Base-by-base conservation (phyloP, 2,329 filamentous ascomycete species). In the Nigrograna mackinnonii region DNA sequence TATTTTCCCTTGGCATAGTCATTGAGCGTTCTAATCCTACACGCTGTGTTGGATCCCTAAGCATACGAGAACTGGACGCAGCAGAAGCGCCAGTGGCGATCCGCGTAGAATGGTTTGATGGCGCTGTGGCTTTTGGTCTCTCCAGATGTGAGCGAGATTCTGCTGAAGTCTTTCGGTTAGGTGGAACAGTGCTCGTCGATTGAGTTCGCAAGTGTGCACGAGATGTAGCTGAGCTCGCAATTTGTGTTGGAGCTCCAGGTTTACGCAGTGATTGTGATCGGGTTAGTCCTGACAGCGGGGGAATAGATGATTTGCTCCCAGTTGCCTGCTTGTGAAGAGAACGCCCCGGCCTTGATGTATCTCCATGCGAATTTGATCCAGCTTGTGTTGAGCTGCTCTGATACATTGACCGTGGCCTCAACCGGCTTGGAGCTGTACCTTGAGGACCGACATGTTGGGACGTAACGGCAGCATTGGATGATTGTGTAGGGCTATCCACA, bases 231-330 rank as follows among this genome's bases (percentile, higher is more conserved):
- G 49, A 11, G 16, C 46, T 50, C 41, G 42, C 33, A 22, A 52
- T 22, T 33, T 57, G 58, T 14, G 52, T 44, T 35, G 56, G 20
- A 35, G 43, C 28, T 18, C 22, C 50, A 22, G 61, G 60, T 37
- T 55, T 61, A n/a, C 63, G 58, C 7, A 67, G 39, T 7, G 64
- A 67, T 37, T 59, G 58, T 13, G 64, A 54, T 31, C 62, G 55
- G 20, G 38, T 47, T 19, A 67, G 19, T 16, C 52, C 55, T 9
- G 50, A 43, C 19, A 43, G 49, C 11, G 51, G n/a, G n/a, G n/a
- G 37, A 35, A 49, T 48, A n/a, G 52, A 41, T 9, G 54, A 43
- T 26, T 56, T 63, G 39, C 35, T 57, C 19, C 6, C n/a, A n/a
- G n/a, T n/a, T n/a, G n/a, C n/a, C n/a, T n/a, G n/a, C n/a, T n/a